A percentile compares a stretch with the other conserved stretches of the same genome.
These are phyloP conservation scores for Bertia moriformis DNA, from an alignment of 2,329 filamentous ascomycete genomes.

Conservation along the genomic window DNA sequence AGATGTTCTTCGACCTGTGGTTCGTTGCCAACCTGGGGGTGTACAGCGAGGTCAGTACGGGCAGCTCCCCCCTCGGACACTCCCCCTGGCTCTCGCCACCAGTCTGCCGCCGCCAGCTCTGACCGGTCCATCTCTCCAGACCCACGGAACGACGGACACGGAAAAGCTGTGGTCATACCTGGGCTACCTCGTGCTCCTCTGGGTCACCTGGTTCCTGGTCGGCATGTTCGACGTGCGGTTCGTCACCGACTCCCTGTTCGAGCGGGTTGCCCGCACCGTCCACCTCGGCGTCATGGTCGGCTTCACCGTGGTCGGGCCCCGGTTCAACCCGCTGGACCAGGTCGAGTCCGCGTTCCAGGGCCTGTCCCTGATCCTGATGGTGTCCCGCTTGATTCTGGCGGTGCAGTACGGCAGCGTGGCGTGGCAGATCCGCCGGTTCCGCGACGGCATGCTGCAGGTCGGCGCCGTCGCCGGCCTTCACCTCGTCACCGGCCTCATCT, in stretches of 20 bases:
- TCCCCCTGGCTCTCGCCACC: too few relatives aligned
- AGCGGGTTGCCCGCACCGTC: slow-evolving; percentile 38
- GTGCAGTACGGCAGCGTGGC: slow-evolving; percentile 35
- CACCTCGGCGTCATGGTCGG: slow-evolving; percentile 53
- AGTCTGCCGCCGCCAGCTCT: too few relatives aligned
- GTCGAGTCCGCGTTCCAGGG: slow-evolving; percentile 13
- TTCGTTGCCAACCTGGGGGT: background rate
- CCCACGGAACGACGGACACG: slow-evolving; percentile 11
- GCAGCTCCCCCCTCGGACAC: too few relatives aligned
- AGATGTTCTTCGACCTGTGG: background rate
- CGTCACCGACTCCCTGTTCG: slow-evolving; percentile 47
- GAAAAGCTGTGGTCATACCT: slow-evolving; percentile 24
- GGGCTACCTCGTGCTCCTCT: slow-evolving; percentile 43
- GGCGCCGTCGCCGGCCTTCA: slow-evolving; percentile 19
- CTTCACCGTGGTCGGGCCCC: slow-evolving; percentile 43
- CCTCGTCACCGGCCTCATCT: slow-evolving; percentile 18
- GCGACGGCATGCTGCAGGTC: slow-evolving; percentile 18
- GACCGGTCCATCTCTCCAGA: too few relatives aligned
- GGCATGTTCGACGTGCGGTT: slow-evolving; percentile 55
- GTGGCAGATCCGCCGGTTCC: slow-evolving; percentile 24
- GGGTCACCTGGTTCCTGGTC: slow-evolving; percentile 56
- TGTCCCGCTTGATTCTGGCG: slow-evolving; percentile 34
- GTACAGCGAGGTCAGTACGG: too few relatives aligned
- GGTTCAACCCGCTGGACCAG: slow-evolving; percentile 16
- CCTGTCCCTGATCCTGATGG: slow-evolving; percentile 24